Evolutionary conservation across 169 alveolate species (phyloP).

Genomic region (Miamiensis avidus): DNA sequence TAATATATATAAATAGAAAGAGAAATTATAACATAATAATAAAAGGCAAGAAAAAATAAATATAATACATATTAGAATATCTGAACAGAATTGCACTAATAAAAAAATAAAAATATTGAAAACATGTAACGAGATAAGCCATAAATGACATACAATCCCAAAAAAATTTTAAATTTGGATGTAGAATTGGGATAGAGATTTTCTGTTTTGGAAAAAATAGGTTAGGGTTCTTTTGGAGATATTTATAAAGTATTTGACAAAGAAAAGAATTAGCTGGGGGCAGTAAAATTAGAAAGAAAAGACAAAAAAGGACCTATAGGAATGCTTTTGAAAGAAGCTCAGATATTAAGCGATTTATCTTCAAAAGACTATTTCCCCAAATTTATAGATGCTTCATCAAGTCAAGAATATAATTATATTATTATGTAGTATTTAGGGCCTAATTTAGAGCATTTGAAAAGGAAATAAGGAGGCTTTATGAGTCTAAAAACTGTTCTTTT

Average conservation of each 20-base stretch:
- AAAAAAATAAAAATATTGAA: too few species aligned
- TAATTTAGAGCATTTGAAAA: slow-evolving; percentile 40
- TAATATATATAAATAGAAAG: too few species aligned
- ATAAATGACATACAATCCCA: background rate
- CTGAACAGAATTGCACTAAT: too few species aligned
- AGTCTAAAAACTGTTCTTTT: slow-evolving; percentile 15
- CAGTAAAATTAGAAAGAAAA: slow-evolving; percentile 61
- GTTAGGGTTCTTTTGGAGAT: slow-evolving; percentile 72
- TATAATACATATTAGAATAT: too few species aligned
- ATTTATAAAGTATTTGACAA: slow-evolving; percentile 58
- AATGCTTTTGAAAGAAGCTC: slow-evolving; percentile 28
- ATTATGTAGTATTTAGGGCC: slow-evolving; percentile 43
- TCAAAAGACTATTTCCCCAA: slow-evolving; percentile 31
- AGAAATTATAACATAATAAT: too few species aligned
- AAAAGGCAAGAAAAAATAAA: too few species aligned
- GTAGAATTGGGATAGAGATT: background rate
- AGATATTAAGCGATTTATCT: slow-evolving; percentile 9
- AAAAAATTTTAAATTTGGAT: background rate
- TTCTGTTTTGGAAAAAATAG: slow-evolving; percentile 47
- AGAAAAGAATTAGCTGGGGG: slow-evolving; percentile 43
- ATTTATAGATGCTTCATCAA: slow-evolving; percentile 17
- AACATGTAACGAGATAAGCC: background rate
- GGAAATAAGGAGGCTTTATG: slow-evolving; percentile 15
- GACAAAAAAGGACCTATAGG: slow-evolving; percentile 25
- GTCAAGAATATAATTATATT: slow-evolving; percentile 19